Evolutionary conservation across 768 basidiomycete genomes (phyloP).

Genomic region (Boletus rubescentipes): DNA sequence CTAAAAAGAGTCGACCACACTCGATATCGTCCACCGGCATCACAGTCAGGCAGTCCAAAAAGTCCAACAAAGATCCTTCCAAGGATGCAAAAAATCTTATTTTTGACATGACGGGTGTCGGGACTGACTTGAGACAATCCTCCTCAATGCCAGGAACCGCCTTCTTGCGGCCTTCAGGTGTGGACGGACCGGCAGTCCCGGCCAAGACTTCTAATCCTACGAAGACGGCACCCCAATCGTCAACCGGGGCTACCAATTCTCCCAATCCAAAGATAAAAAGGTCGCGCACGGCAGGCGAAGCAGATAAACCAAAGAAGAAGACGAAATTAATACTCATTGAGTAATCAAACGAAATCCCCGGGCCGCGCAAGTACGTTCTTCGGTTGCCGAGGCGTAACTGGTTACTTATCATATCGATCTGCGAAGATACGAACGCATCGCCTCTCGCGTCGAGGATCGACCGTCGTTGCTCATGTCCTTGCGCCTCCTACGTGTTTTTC

Average conservation of each 20-base stretch:
- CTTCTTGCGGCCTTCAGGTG: slow-evolving; percentile 24
- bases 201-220: slow-evolving; percentile 7
- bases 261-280: slow-evolving; percentile 21
- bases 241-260: slow-evolving; percentile 4
- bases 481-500: slow-evolving; percentile 11
- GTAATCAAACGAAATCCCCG: slow-evolving; percentile 18
- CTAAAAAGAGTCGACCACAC: slow-evolving; percentile 16
- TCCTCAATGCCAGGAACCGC: slow-evolving; percentile 12
- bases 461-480: slow-evolving; percentile 7
- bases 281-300: slow-evolving; percentile 21
- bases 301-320: slow-evolving; percentile 25
- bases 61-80: slow-evolving; percentile 18
- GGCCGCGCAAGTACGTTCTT: slow-evolving; percentile 16
- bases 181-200: slow-evolving; percentile 19
- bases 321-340: slow-evolving; percentile 23
- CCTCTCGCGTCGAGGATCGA: slow-evolving; percentile 21
- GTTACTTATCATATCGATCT: slow-evolving; percentile 18
- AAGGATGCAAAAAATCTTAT: slow-evolving; percentile 47
- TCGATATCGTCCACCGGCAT: slow-evolving; percentile 24
- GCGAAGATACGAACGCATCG: slow-evolving; percentile 10
- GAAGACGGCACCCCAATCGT: slow-evolving; percentile 4
- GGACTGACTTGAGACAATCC: slow-evolving; percentile 45
- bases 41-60: slow-evolving; percentile 17
- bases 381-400: slow-evolving; percentile 16
- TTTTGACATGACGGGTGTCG: slow-evolving; percentile 48